Base-by-base conservation (phyloP, 2,329 filamentous ascomycete genomes). In the Mycosphaerella sp. region DNA sequence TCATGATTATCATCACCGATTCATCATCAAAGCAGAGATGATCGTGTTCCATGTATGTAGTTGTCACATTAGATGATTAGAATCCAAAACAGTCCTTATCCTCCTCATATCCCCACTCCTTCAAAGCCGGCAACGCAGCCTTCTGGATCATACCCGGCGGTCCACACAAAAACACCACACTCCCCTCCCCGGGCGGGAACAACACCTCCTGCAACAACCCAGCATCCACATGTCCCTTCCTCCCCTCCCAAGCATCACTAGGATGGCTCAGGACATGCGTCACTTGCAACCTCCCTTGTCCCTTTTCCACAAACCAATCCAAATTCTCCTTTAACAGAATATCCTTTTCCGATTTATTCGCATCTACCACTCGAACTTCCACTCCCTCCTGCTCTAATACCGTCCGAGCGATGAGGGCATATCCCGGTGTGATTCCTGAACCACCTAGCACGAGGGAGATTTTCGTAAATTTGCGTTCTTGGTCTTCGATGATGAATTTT, bases 351-450 rank as follows among this genome's bases (percentile, higher is more conserved):
- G 62, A 65, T 53, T 73, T 74, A 49, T 78, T 79, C 1, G 72
- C 76, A 53, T 79, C 73, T 2, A 78, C 62, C 0, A 75, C 69
- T 2, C 67, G 59, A 6, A 76, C 62, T 40, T 73, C 53, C 10
- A 61, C 5, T 25, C 60, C 62, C 1, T 61, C 39, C 0, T 56
- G 7, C 64, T 55, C 54, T 7, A 56, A 16, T 13, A 75, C 53
- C 4, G 77, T 70, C 1, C 71, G 68, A 1, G 70, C 71, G 21
- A 79, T 70, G 2, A 79, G 66, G 3, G 75, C 69, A 56, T 76
- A 80, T 0, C 75, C 76, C 0, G 76, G 75, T 0, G 76, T 79
- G 10, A 79, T 70, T 0, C 76, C 76, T 0, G 70, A 73, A 0
- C 77, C 75, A 0, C 76, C 76, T 0, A 79, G 68, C 1, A 79